Percentiles rank a stretch among this genome's conserved stretches.
Evolutionary conservation across 495 filamentous ascomycete genomes (phyloP).

Genomic region (Penicillium macrosclerotiorum): DNA sequence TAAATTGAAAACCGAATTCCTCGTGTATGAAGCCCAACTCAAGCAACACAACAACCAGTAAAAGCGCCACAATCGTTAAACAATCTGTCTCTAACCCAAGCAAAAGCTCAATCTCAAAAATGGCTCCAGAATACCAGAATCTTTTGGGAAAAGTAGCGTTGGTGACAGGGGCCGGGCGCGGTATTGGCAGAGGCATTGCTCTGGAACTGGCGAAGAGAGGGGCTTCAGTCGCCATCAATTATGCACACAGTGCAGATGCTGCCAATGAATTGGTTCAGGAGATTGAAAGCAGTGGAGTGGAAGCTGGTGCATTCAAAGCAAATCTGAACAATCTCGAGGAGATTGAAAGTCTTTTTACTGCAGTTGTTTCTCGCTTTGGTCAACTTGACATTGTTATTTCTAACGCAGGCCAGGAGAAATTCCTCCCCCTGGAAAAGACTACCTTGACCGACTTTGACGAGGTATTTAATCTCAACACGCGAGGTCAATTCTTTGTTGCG

Average conservation of each 20-base stretch:
- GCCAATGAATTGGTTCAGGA: not conserved
- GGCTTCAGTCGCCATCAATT: conserved; percentile 57
- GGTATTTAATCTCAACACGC: not conserved
- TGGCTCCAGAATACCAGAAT: too few relatives aligned
- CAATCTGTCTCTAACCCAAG: too few relatives aligned
- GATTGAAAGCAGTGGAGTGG: not conserved
- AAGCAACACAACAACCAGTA: too few relatives aligned
- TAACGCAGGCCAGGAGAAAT: not conserved
- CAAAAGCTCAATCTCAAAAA: too few relatives aligned
- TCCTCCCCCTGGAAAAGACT: not conserved
- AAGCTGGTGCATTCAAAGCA: not conserved
- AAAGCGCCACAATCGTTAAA: too few relatives aligned
- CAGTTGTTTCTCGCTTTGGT: not conserved
- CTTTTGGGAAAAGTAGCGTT: conserved; percentile 60
- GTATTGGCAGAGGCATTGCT: conserved; percentile 69
- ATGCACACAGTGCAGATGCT: not conserved
- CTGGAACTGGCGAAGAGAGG: conserved; percentile 65
- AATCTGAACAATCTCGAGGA: not conserved
- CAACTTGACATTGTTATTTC: not conserved
- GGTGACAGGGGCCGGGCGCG: conserved; percentile 67
- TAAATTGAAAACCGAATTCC: too few relatives aligned
- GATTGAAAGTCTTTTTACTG: not conserved
- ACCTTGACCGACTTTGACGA: not conserved
- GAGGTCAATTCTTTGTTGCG: not conserved
- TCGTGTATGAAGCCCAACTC: too few relatives aligned